Base-by-base conservation (phyloP, 495 filamentous ascomycete species). In the Hypoxylon trugodes region DNA sequence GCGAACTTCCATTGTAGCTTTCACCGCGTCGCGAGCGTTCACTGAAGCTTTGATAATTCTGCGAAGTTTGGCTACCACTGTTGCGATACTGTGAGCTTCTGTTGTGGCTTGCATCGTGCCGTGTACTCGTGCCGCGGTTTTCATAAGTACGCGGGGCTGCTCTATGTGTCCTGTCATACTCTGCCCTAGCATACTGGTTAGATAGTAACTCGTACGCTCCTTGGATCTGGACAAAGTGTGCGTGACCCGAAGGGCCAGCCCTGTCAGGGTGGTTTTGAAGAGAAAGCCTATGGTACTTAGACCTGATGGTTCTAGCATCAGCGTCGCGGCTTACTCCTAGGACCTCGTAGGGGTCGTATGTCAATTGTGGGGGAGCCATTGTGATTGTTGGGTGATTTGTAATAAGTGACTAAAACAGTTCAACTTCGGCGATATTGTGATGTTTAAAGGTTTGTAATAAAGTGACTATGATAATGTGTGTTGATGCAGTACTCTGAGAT, bases 151-250 rank as follows among this genome's bases (percentile, higher is more conserved):
- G n/a, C n/a, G n/a, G n/a, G n/a, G n/a, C n/a, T n/a, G n/a, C n/a
- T n/a, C n/a, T n/a, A n/a, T n/a, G n/a, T n/a, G n/a, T n/a, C n/a
- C 30, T 21, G 13, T 50, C 28, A 13, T 50, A 50, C 13, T 7
- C 1, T 21, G 18, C 9, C 12, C 26, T 40, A 6, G 0, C 4
- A 0, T 21, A 1, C 0, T 8, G 12, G 13, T 48, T 33, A 10
- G 32, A 57, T 16, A 57, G 6, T 12, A 40, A 13, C 13, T 57
- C 53, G 22, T 57, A 57, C 0, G 53, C 41, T 10, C 28, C 53
- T 25, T 57, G 53, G 18, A 57, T 47, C n/a, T 37, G n/a, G 6
- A 57, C 32, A 24, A 57, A 57, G 6, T 26, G n/a, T 10, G 37
- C 53, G 5, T 57, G 53, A 22, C 42, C 30, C 1, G n/a, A 6